These are phyloP conservation scores for Lactarius trivialis DNA, from an alignment of 768 basidiomycete species.

Conservation along the genomic window DNA sequence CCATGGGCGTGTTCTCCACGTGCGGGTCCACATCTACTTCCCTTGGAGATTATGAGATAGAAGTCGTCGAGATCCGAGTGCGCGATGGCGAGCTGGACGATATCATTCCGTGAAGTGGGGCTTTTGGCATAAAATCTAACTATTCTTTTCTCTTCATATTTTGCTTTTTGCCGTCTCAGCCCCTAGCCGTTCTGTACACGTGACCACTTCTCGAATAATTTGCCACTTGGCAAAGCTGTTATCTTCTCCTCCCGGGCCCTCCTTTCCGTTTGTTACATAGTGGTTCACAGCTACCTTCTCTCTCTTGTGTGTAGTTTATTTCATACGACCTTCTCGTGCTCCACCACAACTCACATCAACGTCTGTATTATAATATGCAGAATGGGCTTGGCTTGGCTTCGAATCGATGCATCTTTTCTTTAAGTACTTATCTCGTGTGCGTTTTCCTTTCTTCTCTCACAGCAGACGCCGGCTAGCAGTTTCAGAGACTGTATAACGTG, in stretches of 20 bases:
- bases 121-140: not conserved
- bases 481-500: not conserved
- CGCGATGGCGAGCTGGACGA: constrained; percentile 69
- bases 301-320: not conserved
- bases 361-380: constrained; percentile 15
- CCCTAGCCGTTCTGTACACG: not conserved
- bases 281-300: not conserved
- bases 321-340: not conserved
- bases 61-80: constrained; percentile 84
- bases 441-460: not conserved
- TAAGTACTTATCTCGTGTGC: not conserved
- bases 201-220: constrained; percentile 8
- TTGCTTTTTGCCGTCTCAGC: not conserved
- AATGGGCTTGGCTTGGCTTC: constrained; percentile 2
- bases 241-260: too few relatives aligned
- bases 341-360: constrained; percentile 13
- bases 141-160: not conserved
- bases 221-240: not conserved
- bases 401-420: constrained; percentile 6
- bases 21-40: constrained; percentile 51
- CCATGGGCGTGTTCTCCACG: constrained; percentile 56
- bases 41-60: constrained; percentile 72
- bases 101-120: constrained; percentile 53
- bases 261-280: not conserved
- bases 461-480: not conserved